Evolutionary conservation across 2,329 filamentous ascomycete genomes (phyloP).

Genomic region (Colletotrichum musae): DNA sequence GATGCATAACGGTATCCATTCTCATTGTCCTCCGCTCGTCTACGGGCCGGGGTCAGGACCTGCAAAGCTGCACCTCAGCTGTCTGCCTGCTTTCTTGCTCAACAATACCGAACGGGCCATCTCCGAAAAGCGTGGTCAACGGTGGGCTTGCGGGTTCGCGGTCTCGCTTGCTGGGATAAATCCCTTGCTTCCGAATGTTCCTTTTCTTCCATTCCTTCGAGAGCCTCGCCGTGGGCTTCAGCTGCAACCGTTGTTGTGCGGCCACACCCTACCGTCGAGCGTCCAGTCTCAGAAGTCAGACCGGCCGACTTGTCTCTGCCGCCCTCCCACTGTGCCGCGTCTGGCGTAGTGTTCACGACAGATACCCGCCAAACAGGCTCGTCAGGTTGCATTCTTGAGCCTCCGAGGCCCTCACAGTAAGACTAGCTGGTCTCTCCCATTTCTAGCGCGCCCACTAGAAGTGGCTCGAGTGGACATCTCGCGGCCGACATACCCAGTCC

Average conservation of each 20-base stretch:
- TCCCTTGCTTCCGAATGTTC: conserved; percentile 38
- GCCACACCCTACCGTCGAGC: conserved; percentile 1
- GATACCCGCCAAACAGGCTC: conserved; percentile 36
- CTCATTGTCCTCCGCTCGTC: background rate
- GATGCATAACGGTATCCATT: conserved; percentile 10
- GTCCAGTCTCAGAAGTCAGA: background rate
- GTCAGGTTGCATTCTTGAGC: conserved; percentile 29
- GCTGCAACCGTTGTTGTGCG: conserved; percentile 23
- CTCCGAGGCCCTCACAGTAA: conserved; percentile 26
- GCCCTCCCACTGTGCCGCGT: background rate
- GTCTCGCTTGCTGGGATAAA: conserved; percentile 24
- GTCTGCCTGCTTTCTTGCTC: conserved; percentile 4
- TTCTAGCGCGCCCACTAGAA: conserved; percentile 34
- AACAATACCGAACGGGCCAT: conserved; percentile 35
- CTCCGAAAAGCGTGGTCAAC: conserved; percentile 23
- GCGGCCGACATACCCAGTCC: conserved; percentile 26
- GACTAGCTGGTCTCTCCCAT: conserved; percentile 21
- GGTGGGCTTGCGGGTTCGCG: conserved; percentile 17
- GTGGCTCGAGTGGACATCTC: conserved; percentile 24
- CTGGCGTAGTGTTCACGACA: conserved; percentile 2
- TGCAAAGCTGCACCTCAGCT: background rate
- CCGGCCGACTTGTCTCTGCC: conserved; percentile 17
- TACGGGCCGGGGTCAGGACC: background rate
- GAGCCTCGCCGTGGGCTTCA: conserved; percentile 14
- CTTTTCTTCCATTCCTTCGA: conserved; percentile 36